A percentile compares a stretch with the other conserved stretches of the same genome.
Evolutionary conservation across 163 green algal species (phyloP).

Genomic region (Picocystis sp.): DNA sequence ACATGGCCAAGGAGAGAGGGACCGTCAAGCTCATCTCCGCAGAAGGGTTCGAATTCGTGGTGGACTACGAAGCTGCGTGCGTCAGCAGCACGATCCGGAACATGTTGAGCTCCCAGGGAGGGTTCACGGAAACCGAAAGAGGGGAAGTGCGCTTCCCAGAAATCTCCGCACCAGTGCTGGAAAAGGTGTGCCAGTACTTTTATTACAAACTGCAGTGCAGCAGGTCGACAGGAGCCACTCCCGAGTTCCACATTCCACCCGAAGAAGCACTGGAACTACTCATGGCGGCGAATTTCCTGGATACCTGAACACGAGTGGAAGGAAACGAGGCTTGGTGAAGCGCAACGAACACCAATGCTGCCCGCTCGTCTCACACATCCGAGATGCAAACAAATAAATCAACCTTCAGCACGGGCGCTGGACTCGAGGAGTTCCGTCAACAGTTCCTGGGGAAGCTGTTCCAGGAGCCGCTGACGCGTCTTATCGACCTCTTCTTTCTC

Average conservation of each 20-base stretch:
- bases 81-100: constrained; percentile 92
- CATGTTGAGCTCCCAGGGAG: constrained; percentile 87
- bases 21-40: constrained; percentile 81
- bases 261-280: constrained; percentile 88
- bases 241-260: constrained; percentile 80
- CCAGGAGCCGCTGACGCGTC: too few relatives aligned
- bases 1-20: constrained; percentile 18
- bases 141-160: constrained; percentile 78
- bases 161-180: constrained; percentile 75
- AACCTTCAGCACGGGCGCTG: too few relatives aligned
- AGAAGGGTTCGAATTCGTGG: constrained; percentile 91
- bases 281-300: constrained; percentile 91
- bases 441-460: too few relatives aligned
- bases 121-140: constrained; percentile 79
- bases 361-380: too few relatives aligned
- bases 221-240: constrained; percentile 51
- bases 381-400: too few relatives aligned
- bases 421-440: too few relatives aligned
- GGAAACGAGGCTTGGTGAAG: too few relatives aligned
- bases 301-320: constrained; percentile 30
- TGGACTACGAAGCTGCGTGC: constrained; percentile 84
- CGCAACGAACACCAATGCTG: too few relatives aligned
- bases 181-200: constrained; percentile 95
- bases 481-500: too few relatives aligned
- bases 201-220: constrained; percentile 93